Evolutionary conservation across 139 green algal genomes (phyloP).

Genomic region (Zygnema cylindricum): DNA sequence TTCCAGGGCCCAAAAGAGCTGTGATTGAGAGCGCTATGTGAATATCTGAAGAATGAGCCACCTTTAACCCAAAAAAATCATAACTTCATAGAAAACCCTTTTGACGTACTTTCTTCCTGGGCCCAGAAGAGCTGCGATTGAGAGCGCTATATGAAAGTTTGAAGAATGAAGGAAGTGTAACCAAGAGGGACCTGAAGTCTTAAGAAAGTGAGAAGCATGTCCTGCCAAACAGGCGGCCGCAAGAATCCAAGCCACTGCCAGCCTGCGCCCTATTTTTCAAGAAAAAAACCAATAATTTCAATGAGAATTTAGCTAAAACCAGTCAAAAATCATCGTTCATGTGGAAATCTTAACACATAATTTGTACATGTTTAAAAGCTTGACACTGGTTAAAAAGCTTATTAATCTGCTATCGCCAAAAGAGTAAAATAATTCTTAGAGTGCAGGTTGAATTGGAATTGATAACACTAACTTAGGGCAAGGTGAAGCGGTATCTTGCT

Average conservation of each 20-base stretch:
- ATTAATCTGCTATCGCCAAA: no score
- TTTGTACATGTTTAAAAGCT: no score
- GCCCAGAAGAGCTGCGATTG: constrained; percentile 78
- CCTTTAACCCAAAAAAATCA: constrained; percentile 11
- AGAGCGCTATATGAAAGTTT: constrained; percentile 78
- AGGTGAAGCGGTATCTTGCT: no score
- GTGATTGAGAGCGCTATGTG: constrained; percentile 78
- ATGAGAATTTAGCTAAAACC: no score
- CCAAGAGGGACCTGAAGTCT: constrained; percentile 27
- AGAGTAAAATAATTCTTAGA: no score
- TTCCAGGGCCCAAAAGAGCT: constrained; percentile 83
- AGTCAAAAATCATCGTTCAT: no score
- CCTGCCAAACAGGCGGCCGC: constrained; percentile 43
- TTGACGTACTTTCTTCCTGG: constrained; percentile 72
- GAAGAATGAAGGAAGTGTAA: constrained; percentile 70
- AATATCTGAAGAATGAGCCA: constrained; percentile 73
- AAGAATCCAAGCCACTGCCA: constrained; percentile 45
- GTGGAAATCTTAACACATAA: no score
- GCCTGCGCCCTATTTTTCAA: constrained; percentile 14
- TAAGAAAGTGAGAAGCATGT: constrained; percentile 46
- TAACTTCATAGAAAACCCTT: neutral
- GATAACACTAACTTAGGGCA: no score
- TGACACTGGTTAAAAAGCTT: no score
- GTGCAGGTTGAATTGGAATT: no score
- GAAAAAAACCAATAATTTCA: no score